These are phyloP conservation scores for Diaporthe citrichinensis DNA, from an alignment of 2,329 filamentous ascomycete species.

Conservation along the genomic window DNA sequence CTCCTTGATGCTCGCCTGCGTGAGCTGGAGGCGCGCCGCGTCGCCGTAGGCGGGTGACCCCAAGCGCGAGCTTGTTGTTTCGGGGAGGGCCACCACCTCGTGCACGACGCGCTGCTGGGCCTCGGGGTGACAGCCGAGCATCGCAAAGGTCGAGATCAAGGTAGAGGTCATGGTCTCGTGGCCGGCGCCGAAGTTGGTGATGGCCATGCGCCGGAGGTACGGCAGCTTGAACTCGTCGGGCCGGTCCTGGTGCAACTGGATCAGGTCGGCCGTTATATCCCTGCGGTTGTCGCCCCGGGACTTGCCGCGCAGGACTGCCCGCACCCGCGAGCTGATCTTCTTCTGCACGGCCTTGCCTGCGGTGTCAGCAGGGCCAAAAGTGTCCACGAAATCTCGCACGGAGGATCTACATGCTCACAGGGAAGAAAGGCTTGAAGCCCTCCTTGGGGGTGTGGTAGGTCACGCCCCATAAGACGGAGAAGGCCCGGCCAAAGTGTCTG, in stretches of 20 bases:
- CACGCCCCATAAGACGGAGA: conserved; percentile 60
- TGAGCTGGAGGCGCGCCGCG: conserved; percentile 50
- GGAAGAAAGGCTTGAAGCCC: conserved; percentile 64
- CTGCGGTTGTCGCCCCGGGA: conserved; percentile 49
- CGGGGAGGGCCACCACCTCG: conserved; percentile 48
- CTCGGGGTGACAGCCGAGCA: conserved; percentile 58
- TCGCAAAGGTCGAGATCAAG: conserved; percentile 62
- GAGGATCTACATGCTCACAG: conserved; percentile 52
- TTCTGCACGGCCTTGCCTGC: conserved; percentile 47
- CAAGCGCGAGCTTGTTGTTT: too few species aligned
- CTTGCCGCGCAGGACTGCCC: conserved; percentile 40
- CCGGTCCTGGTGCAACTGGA: conserved; percentile 60
- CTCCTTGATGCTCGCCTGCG: conserved; percentile 64
- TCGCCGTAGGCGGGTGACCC: conserved; percentile 46
- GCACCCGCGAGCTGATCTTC: conserved; percentile 46
- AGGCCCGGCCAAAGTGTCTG: conserved; percentile 54
- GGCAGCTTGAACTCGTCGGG: conserved; percentile 59
- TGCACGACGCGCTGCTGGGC: conserved; percentile 51
- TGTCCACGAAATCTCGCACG: neutral
- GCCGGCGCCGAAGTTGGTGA: conserved; percentile 69
- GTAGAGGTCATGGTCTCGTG: conserved; percentile 69
- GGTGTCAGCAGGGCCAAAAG: neutral
- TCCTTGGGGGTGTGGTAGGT: conserved; percentile 58
- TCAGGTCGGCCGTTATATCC: conserved; percentile 63
- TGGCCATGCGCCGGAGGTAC: conserved; percentile 65